Conservation (phyloP, 345 rosid genomes). For the Clausena lansium region DNA sequence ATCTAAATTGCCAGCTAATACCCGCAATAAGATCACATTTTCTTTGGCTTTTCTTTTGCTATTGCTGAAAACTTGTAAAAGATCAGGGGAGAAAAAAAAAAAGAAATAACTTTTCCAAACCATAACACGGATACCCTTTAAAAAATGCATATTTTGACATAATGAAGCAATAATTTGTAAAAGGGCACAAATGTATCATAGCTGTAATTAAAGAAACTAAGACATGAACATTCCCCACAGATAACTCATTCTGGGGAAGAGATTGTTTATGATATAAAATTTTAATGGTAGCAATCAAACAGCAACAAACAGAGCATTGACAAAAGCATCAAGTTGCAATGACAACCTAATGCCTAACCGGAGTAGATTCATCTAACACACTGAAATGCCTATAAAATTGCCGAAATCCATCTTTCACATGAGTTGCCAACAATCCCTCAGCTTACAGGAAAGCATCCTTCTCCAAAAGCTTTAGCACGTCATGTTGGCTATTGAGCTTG, state of each 20-base stretch:
- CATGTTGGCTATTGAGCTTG: constrained; percentile 87
- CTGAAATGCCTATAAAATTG: constrained; percentile 13
- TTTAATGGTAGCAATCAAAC: not conserved
- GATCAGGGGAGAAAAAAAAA: no score
- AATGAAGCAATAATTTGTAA: constrained; percentile 2
- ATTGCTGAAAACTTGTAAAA: not conserved
- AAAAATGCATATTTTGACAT: not conserved
- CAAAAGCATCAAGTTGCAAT: not conserved
- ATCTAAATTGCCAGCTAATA: not conserved
- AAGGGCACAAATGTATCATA: not conserved
- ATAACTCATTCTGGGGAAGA: not conserved
- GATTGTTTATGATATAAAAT: not conserved
- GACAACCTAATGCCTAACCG: not conserved
- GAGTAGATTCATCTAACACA: constrained; percentile 8
- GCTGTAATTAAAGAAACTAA: not conserved
- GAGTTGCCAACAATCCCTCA: not conserved
- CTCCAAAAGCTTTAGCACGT: constrained; percentile 89
- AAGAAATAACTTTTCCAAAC: not conserved
- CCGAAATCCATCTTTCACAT: constrained; percentile 9
- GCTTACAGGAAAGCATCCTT: constrained; percentile 89
- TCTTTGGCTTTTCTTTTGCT: not conserved
- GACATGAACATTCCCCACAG: not conserved
- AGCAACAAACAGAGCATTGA: not conserved
- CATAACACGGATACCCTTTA: no score
- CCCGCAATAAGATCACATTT: not conserved